Evolutionary conservation across 2,329 filamentous ascomycete genomes (phyloP), one percentile per base, ranked within the genome.

Genomic region (Aureobasidium sp.): DNA sequence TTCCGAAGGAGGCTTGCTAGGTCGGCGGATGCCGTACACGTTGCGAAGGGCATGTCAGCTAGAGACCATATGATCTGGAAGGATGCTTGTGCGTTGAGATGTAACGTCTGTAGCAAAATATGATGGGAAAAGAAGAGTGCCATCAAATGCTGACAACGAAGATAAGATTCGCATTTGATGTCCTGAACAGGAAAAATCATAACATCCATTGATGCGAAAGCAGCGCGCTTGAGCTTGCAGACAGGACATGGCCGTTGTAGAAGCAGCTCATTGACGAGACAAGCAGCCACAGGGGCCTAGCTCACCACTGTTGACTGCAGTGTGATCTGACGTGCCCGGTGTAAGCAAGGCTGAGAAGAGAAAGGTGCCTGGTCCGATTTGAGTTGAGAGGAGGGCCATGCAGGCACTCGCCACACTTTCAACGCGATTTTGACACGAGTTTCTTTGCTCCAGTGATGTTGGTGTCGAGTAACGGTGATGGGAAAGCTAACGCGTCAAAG

Each of bases 291-390:
- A 13, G 9, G 50, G 13, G 34, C 20, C 50, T 52, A 52, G 50
- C 50, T 37, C 34, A 13, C 12, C 37, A 37, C 42, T 55, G 26
- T 37, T 32, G 37, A 37, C 42, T 55, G 26, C 51, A 42, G 37
- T 55, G 51, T 42, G 51, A 41, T 53, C 50, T 53, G 50, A 53
- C 34, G 50, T 53, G 50, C 50, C 50, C 50, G n/a, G 48, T 36
- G 53, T 57, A 57, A 57, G 53, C 53, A 57, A 57, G 53, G 53
- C 53, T 57, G n/a, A 46, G 29, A 36, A 42, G 10, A 9, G 23
- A 47, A 32, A n/a, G 26, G 32, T 42, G 51, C 42, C 23, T 55
- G 20, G 12, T 46, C 26, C 12, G 26, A 26, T 57, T 23, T 13
- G 39, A 20, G 26, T 7, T 12, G 23, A 48, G 26, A 15, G 17